Base-by-base conservation (phyloP, 345 rosid species). In the Salix koriyanagi region DNA sequence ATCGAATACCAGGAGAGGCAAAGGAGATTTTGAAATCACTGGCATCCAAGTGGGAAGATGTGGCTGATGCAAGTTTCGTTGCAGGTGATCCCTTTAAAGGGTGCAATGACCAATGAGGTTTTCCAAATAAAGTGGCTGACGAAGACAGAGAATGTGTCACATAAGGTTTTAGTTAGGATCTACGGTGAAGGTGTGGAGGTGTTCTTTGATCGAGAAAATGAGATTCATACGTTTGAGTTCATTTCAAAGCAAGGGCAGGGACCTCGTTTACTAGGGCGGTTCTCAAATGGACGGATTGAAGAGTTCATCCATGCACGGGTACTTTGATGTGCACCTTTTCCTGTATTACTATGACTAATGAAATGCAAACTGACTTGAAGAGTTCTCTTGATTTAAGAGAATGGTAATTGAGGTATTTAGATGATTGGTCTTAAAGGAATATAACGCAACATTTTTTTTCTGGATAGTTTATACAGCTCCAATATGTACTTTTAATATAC, bases 241-340 rank as follows among this genome's bases (percentile, higher is more conserved):
- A 81, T 81, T 75, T 81, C 84, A 11, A 81, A 73, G 60, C 84
- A 81, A 52, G 84, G 84, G 25, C 78, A 77, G n/a, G 84, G 84
- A 6, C 84, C 84, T 77, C 80, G 80, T 25, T 58, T 81, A 56
- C 71, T 81, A 19, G 80, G 75, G 3, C 77, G 84, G 62, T 81
- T 81, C 61, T 50, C 75, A 30, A 81, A 73, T 52, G 84, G 84
- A 75, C 77, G 81, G 42, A 77, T 81, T 28, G 84, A 81, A 65
- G 84, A 81, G 75, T 81, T 81, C 80, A 81, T 81, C 52, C 84
- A 69, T 64, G 78, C 84, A 34, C 65, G 78, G 84, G 84, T 81
- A 77, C 32, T 69, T 64, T 25, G 26, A 30, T 62, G 30, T 54
- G 58, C 54, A 60, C 32, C 65, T 65, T 19, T 37, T 9, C 34